These are phyloP conservation scores for Pterocarpus macrocarpus DNA, from an alignment of 306 rosid species.

Conservation along the genomic window DNA sequence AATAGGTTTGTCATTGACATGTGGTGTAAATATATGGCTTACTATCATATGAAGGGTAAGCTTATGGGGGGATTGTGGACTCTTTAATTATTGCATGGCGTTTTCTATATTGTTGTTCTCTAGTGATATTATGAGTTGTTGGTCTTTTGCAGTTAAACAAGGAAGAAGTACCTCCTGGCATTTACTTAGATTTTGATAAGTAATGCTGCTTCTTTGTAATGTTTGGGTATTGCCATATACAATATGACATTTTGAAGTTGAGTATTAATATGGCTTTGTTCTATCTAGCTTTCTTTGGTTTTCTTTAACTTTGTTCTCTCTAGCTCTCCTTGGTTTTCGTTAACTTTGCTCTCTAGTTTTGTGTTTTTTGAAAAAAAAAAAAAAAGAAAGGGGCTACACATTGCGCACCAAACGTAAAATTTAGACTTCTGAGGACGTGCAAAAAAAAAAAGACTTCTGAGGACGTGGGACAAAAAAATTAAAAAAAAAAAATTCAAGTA, in stretches of 20 bases:
- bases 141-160: conserved; percentile 33
- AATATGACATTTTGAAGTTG: conserved; percentile 18
- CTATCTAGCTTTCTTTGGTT: not conserved
- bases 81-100: not conserved
- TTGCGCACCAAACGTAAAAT: too few species aligned
- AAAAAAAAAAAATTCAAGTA: too few species aligned
- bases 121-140: conserved; percentile 19
- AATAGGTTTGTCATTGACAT: conserved; percentile 33
- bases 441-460: too few species aligned
- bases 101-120: conserved; percentile 22
- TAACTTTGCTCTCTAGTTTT: not conserved
- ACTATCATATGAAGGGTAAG: conserved; percentile 34
- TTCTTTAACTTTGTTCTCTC: not conserved
- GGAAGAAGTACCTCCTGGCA: conserved; percentile 31
- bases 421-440: too few species aligned
- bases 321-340: not conserved
- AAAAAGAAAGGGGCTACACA: too few species aligned
- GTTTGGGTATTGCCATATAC: conserved; percentile 31
- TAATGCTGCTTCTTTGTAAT: conserved; percentile 42
- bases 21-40: conserved; percentile 53
- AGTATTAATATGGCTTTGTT: conserved; percentile 17
- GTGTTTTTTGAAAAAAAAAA: too few species aligned
- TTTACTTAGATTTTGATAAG: conserved; percentile 47
- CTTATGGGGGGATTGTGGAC: conserved; percentile 44
- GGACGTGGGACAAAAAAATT: too few species aligned